Evolutionary conservation across 1,284 basidiomycete genomes (phyloP), one percentile per base, ranked within the genome.

Genomic region (Mycosarcoma maydis): DNA sequence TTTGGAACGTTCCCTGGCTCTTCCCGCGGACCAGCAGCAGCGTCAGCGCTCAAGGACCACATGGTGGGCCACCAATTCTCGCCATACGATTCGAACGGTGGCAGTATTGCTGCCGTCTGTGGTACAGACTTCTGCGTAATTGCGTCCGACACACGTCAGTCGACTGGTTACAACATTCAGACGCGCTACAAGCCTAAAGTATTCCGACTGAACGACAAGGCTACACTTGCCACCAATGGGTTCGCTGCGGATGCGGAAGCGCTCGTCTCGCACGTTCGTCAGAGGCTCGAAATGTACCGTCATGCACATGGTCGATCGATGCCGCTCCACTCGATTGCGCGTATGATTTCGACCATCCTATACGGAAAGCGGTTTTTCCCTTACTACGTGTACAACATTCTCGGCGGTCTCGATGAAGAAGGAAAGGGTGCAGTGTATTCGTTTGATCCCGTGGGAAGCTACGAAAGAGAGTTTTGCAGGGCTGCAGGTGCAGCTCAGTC

Each of bases 171-270:
- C 68, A 80, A 77, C 69, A 81, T 81, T 53, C 78, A 80, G 41
- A 81, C 80, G 11, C 71, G 80, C 20, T 80, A 80, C 73, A 81
- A 81, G 65, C 80, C 80, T 59, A 80, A 80, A 46, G 80, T 81
- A n/a, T 76, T 75, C 46, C 76, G 79, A 24, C 70, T 81, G 45
- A 81, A 71, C 36, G 79, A 81, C 69, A 71, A 72, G 45, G 80
- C 79, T 3, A 80, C 77, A 13, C 69, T 81, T 0, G 80, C 80
- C 13, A 77, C 76, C 17, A 79, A 76, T 43, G 80, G 80, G 4
- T 81, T 81, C 39, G 64, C 77, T 6, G 80, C 80, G 14, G 80
- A 81, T 52, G 79, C 80, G 5, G 80, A 81, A 24, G 77, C 77
- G 14, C 65, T 81, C 14, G 79, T 81, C 1, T 59, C 72, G 17